Evolutionary conservation across 768 basidiomycete species (phyloP), one percentile per base, ranked within the genome.

Genomic region (Russula earlei): DNA sequence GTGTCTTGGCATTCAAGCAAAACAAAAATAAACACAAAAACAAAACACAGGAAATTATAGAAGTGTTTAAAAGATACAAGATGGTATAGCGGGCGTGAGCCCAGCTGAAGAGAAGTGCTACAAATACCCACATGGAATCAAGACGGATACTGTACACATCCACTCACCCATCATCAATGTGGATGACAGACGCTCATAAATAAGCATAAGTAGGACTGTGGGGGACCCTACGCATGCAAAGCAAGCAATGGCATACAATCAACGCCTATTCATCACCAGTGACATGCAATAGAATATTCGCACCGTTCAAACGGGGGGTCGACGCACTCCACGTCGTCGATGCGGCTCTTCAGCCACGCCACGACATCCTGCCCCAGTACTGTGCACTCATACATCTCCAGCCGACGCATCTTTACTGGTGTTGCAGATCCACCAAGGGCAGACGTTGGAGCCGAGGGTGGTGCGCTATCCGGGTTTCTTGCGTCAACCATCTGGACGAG

Each of bases 401-500:
- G 64, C 49, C 71, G 70, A 62, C 72, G 74, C 60, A 89, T 67
- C 63, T 78, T 75, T 58, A 70, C 70, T 0, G 83, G 83, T 9
- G 72, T 69, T n/a, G 76, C 76, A 0, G 77, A 77, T 25, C 71
- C 72, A 43, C 73, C 73, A 34, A 71, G 68, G n/a, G 63, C 41
- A n/a, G 61, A 41, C 54, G 64, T 52, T 12, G 63, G 66, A 24
- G 65, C 69, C 31, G 70, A 65, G 11, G 66, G 66, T 48, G 64
- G 67, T 43, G 68, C 65, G 48, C 67, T 70, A 52, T 73, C 75
- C 0, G 87, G 87, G 65, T 89, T 89, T 49, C 87, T 73, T 54
- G 78, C 77, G 45, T 87, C 84, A 20, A 90, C 76, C 70, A 87
- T 76, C 65, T 80, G 78, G 24, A 90, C 84, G 19, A 89, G 75